Evolutionary conservation across 2,329 filamentous ascomycete species (phyloP).

Genomic region (Fusarium buxicola): DNA sequence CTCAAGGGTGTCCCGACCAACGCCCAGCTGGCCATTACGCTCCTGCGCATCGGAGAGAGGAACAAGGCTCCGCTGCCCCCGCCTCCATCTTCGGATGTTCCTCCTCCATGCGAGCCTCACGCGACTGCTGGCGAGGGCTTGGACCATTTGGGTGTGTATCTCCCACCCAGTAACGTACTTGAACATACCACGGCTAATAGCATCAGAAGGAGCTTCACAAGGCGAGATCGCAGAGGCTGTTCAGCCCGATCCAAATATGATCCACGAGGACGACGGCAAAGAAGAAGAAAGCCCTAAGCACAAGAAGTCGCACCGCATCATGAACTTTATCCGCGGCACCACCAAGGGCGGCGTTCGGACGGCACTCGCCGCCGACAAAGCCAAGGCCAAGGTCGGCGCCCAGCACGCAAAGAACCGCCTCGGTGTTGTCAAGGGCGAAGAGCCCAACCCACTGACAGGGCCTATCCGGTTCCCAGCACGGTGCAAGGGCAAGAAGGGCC

Average conservation of each 20-base stretch:
- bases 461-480: slow-evolving; percentile 82
- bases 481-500: slow-evolving; percentile 76
- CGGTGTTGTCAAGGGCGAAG: slow-evolving; percentile 69
- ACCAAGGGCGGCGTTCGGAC: slow-evolving; percentile 80
- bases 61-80: slow-evolving; percentile 83
- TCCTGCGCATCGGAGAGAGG: slow-evolving; percentile 83
- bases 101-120: slow-evolving; percentile 56
- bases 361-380: slow-evolving; percentile 75
- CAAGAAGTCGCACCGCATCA: slow-evolving; percentile 58
- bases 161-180: too few relatives aligned
- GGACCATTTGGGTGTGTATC: slow-evolving; percentile 50
- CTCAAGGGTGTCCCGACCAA: slow-evolving; percentile 88
- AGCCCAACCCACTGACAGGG: slow-evolving; percentile 63
- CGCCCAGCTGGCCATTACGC: slow-evolving; percentile 82
- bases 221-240: slow-evolving; percentile 75
- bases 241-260: slow-evolving; percentile 55
- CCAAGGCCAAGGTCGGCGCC: slow-evolving; percentile 70
- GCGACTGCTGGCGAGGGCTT: slow-evolving; percentile 56
- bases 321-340: slow-evolving; percentile 75
- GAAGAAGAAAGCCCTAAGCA: slow-evolving; percentile 60
- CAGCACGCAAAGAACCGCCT: slow-evolving; percentile 76
- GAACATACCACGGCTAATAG: slow-evolving; percentile 29
- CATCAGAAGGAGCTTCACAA: slow-evolving; percentile 61
- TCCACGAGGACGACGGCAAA: slow-evolving; percentile 51
- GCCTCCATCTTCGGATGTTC: slow-evolving; percentile 53